These are phyloP conservation scores for Aspergillus viridinutans DNA, from an alignment of 2,329 filamentous ascomycete genomes.

Conservation along the genomic window DNA sequence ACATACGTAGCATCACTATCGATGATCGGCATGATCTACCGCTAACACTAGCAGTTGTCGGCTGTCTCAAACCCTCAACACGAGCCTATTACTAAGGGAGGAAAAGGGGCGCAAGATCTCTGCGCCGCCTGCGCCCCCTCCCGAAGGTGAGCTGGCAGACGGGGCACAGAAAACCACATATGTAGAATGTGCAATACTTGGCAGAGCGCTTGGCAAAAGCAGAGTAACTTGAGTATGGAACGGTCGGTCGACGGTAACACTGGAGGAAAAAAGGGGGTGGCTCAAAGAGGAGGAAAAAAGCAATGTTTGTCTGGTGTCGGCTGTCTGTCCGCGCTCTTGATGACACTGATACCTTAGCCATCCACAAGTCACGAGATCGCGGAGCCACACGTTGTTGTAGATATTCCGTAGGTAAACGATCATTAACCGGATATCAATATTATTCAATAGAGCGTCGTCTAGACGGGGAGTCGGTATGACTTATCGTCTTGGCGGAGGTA, in stretches of 20 bases:
- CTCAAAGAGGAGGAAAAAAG: constrained; percentile 2
- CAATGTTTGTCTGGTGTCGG: neutral
- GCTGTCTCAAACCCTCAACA: constrained; percentile 3
- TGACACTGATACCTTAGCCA: neutral
- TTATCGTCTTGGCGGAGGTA: constrained; percentile 1
- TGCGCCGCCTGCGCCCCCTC: neutral
- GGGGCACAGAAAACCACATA: neutral
- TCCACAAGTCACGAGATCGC: neutral
- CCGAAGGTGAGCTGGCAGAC: neutral
- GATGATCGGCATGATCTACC: constrained; percentile 21
- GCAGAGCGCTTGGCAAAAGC: constrained; percentile 6
- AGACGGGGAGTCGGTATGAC: neutral
- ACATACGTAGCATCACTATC: constrained; percentile 8
- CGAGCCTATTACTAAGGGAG: neutral
- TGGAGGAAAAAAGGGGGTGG: neutral
- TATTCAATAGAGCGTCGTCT: neutral
- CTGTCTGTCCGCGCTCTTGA: neutral
- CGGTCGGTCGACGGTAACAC: constrained; percentile 5
- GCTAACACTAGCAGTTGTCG: constrained; percentile 2
- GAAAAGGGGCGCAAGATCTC: neutral
- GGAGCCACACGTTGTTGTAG: neutral
- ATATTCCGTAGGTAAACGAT: neutral
- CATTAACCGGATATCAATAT: neutral
- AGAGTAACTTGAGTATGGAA: neutral
- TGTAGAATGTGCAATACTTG: constrained; percentile 8